Conservation (phyloP, 2,329 filamentous ascomycete genomes). For the Hypoxylon sp. region DNA sequence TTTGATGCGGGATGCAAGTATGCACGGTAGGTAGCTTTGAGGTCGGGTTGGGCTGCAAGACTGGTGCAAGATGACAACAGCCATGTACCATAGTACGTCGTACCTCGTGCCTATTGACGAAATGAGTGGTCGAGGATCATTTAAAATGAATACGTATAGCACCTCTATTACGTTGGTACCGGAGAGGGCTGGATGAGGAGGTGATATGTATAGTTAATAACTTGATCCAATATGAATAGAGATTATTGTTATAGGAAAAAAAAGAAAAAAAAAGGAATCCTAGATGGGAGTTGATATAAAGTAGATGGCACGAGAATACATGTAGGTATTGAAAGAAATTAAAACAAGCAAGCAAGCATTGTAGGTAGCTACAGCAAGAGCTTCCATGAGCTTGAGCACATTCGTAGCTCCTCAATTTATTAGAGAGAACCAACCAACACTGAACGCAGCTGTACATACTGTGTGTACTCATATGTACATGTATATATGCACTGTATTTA, state of each 20-base stretch:
- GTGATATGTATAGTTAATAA: no score
- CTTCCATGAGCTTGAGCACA: conserved; percentile 6
- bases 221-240: no score
- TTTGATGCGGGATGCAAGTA: conserved; percentile 32
- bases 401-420: conserved; percentile 1
- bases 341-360: conserved; percentile 4
- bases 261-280: conserved; percentile 1
- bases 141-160: conserved; percentile 7
- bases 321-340: not conserved
- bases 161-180: conserved; percentile 8
- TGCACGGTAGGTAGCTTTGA: conserved; percentile 34
- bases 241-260: no score
- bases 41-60: conserved; percentile 46
- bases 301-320: no score
- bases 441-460: no score
- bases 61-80: conserved; percentile 35
- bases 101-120: conserved; percentile 38
- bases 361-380: conserved; percentile 2
- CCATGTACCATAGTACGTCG: conserved; percentile 37
- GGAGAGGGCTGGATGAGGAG: no score
- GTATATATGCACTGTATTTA: no score
- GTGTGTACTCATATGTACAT: no score
- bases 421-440: conserved; percentile 13
- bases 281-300: not conserved
- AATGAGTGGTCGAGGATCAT: conserved; percentile 34